Evolutionary conservation across 768 basidiomycete species (phyloP).

Genomic region (Amanita jacksonii): DNA sequence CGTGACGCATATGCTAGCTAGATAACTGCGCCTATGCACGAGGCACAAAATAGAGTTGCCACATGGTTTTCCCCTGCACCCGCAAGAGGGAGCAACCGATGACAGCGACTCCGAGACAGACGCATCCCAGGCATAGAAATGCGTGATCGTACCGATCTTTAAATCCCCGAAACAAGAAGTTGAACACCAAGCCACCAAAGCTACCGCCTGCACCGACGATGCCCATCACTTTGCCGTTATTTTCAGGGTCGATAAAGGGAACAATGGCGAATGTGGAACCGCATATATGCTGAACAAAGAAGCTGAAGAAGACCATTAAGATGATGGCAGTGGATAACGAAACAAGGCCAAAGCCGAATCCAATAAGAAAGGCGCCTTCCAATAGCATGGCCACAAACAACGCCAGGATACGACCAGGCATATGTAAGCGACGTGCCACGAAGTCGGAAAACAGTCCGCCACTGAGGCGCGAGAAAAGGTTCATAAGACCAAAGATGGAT

Average conservation of each 20-base stretch:
- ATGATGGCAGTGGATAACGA: background rate
- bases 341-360: background rate
- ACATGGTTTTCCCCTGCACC: constrained; percentile 1
- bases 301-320: constrained; percentile 6
- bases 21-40: too few relatives aligned
- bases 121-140: constrained; percentile 4
- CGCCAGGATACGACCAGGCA: constrained; percentile 4
- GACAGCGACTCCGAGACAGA: background rate
- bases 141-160: background rate
- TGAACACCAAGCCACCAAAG: constrained; percentile 4
- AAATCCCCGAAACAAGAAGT: constrained; percentile 1
- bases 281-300: constrained; percentile 2
- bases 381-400: background rate
- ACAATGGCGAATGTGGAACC: constrained; percentile 4
- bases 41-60: too few relatives aligned
- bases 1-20: too few relatives aligned
- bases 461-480: constrained; percentile 3
- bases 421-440: constrained; percentile 4
- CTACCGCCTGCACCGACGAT: constrained; percentile 1
- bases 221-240: constrained; percentile 6
- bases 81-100: background rate
- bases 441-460: constrained; percentile 6
- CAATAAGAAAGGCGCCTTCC: constrained; percentile 1
- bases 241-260: constrained; percentile 2
- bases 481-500: constrained; percentile 18